These are phyloP conservation scores for Mucor racemosus DNA, from an alignment of 371 early-diverging fungal genomes.

Conservation along the genomic window DNA sequence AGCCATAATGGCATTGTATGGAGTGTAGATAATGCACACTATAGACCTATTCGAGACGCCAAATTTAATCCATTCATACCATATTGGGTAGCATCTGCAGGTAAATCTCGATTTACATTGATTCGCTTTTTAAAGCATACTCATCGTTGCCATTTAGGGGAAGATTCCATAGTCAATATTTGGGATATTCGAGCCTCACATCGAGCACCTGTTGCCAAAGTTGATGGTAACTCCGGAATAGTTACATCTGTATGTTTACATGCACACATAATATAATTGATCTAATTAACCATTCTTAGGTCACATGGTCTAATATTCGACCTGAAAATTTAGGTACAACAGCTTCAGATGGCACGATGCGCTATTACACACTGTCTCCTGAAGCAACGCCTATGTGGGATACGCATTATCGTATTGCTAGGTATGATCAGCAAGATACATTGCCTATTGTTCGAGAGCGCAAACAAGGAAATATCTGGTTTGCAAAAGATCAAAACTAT, in stretches of 20 bases:
- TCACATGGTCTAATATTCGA: constrained; percentile 70
- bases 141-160: constrained; percentile 21
- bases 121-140: background rate
- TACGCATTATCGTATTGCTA: constrained; percentile 21
- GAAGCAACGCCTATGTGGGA: constrained; percentile 33
- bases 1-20: constrained; percentile 22
- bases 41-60: constrained; percentile 57
- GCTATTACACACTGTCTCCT: constrained; percentile 50
- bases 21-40: constrained; percentile 37
- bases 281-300: constrained; percentile 16
- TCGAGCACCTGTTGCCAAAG: constrained; percentile 56
- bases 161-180: constrained; percentile 67
- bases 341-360: constrained; percentile 56
- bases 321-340: constrained; percentile 60
- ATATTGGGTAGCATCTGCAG: constrained; percentile 78
- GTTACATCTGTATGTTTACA: constrained; percentile 47
- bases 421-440: constrained; percentile 19
- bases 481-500: constrained; percentile 1
- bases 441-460: constrained; percentile 20
- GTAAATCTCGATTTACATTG: constrained; percentile 14
- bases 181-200: constrained; percentile 76
- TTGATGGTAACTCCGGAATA: constrained; percentile 58
- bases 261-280: background rate
- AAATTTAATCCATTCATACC: constrained; percentile 80
- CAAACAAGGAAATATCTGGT: constrained; percentile 15